Evolutionary conservation across 2,329 filamentous ascomycete species (phyloP), one percentile per base, ranked within the genome.

Genomic region (Botrytis pseudocinerea): DNA sequence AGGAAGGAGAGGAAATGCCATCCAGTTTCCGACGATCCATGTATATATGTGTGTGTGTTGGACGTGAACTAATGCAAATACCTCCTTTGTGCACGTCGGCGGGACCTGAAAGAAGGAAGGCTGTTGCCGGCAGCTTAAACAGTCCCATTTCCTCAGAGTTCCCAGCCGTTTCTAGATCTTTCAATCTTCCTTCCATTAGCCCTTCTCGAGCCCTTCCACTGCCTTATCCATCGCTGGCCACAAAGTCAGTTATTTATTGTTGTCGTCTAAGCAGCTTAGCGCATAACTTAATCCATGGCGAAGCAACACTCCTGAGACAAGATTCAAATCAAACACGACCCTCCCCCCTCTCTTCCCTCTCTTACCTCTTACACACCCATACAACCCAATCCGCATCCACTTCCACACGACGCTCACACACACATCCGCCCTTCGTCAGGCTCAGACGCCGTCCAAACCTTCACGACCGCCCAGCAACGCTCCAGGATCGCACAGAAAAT

Each of bases 291-390:
- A 64, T 18, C 42, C 59, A 51, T 48, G 35, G 44, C 59, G 28
- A 63, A 48, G 44, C 40, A 70, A 54, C 48, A 51, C 60, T 71
- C 46, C 69, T 71, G 69, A 71, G 69, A 71, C 69, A 71, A 64
- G 35, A 51, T 35, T 71, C 59, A 64, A 66, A 68, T 61, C 68
- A 70, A 70, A 69, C 28, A 69, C 66, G 35, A 69, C 28, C 46
- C 66, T 38, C 28, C n/a, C 66, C 51, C 40, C n/a, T 22, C 54
- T n/a, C 40, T 28, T 54, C n/a, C n/a, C n/a, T 54, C 51, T 54
- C 51, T 54, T 16, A 16, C n/a, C 61, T 32, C 16, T 32, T n/a
- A 63, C 61, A 42, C 38, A 63, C 40, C 61, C 61, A 64, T 64
- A 64, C 61, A 64, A 63, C 10, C 60, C 25, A 68, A 9, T 57